Evolutionary conservation across 768 basidiomycete species (phyloP).

Genomic region (Clavulina sp.): DNA sequence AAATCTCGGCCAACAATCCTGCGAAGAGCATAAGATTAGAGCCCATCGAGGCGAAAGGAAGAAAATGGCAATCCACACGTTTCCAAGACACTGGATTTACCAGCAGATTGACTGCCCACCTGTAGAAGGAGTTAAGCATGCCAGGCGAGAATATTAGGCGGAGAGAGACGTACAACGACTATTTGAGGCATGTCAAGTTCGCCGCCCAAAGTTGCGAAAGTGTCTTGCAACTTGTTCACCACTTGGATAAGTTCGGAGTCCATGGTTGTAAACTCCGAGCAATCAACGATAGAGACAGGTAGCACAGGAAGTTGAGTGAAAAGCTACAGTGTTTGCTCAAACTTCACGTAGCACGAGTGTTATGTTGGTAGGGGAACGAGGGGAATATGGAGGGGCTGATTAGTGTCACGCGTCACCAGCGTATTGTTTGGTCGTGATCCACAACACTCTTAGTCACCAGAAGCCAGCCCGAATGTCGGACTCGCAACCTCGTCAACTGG

Average conservation of each 20-base stretch:
- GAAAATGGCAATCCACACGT: conserved; percentile 39
- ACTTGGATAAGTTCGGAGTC: conserved; percentile 87
- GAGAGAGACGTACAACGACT: conserved; percentile 47
- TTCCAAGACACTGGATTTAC: conserved; percentile 91
- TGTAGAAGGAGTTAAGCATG: conserved; percentile 22
- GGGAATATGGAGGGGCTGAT: too few relatives aligned
- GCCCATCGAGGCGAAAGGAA: background rate
- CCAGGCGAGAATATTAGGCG: background rate
- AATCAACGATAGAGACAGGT: too few relatives aligned
- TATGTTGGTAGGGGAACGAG: too few relatives aligned
- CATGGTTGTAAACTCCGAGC: too few relatives aligned
- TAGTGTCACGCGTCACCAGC: too few relatives aligned
- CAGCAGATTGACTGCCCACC: conserved; percentile 94
- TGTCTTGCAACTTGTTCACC: conserved; percentile 90
- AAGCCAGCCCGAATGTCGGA: too few relatives aligned
- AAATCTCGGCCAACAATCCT: conserved; percentile 93
- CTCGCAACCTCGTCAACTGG: conserved; percentile 61
- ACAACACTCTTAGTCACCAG: too few relatives aligned
- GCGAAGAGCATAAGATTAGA: conserved; percentile 2
- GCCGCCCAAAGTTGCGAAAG: conserved; percentile 74
- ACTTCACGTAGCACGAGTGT: too few relatives aligned
- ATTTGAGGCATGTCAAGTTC: conserved; percentile 89
- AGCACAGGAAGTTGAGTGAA: too few relatives aligned
- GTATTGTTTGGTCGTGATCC: too few relatives aligned
- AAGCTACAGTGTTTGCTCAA: too few relatives aligned